Evolutionary conservation across 345 rosid genomes (phyloP).

Genomic region (Bruguiera parviflora): DNA sequence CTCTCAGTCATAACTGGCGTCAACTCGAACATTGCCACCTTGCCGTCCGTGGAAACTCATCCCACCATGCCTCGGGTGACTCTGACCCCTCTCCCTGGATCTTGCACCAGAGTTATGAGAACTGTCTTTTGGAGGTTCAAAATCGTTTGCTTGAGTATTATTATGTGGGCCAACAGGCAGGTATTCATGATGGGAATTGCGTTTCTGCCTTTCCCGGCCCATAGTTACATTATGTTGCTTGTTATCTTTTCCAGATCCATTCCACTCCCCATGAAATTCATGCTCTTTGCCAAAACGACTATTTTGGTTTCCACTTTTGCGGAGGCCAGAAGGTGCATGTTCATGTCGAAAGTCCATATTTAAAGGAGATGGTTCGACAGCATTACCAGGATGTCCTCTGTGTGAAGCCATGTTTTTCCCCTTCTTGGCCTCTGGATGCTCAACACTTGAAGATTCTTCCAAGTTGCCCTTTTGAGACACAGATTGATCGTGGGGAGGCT

Average conservation of each 20-base stretch:
- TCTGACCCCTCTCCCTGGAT: slow-evolving; percentile 67
- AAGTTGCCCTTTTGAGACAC: slow-evolving; percentile 21
- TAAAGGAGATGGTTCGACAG: slow-evolving; percentile 23
- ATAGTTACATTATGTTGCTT: slow-evolving; percentile 43
- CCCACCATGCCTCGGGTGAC: slow-evolving; percentile 56
- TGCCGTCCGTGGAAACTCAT: slow-evolving; percentile 45
- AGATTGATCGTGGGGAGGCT: slow-evolving; percentile 20
- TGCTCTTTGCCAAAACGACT: slow-evolving; percentile 50
- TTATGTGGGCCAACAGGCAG: slow-evolving; percentile 53
- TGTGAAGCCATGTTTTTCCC: slow-evolving; percentile 40
- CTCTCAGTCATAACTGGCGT: slow-evolving; percentile 39
- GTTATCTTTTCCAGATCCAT: slow-evolving; percentile 51
- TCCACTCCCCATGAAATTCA: slow-evolving; percentile 70
- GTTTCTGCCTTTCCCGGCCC: slow-evolving; percentile 62
- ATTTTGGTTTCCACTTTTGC: slow-evolving; percentile 53
- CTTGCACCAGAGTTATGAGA: slow-evolving; percentile 47
- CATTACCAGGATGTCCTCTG: slow-evolving; percentile 35
- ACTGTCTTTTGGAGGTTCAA: slow-evolving; percentile 51
- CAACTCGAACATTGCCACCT: slow-evolving; percentile 40
- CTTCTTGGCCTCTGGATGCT: slow-evolving; percentile 44
- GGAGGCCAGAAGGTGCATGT: slow-evolving; percentile 45
- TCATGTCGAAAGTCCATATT: slow-evolving; percentile 43
- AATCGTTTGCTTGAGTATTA: slow-evolving; percentile 30
- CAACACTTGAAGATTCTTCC: slow-evolving; percentile 33
- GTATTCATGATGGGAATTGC: slow-evolving; percentile 63